Evolutionary conservation across 129 eudicot species (phyloP), one percentile per base, ranked within the genome.

Genomic region (Flaveria bidentis): DNA sequence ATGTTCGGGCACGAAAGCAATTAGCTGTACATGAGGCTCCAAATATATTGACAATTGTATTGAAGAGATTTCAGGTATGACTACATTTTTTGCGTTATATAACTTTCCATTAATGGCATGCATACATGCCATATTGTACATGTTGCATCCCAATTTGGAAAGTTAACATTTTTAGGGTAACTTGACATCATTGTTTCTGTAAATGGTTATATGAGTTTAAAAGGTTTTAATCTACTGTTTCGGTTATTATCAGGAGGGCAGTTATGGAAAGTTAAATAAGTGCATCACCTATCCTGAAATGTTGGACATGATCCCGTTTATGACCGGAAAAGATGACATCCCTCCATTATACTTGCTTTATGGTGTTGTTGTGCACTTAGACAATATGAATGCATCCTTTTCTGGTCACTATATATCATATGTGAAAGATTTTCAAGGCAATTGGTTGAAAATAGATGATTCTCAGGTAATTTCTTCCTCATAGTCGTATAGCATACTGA

Each of bases 281-380:
- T 88, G 88, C 71, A 86, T 93, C 67, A 82, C 89, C 5, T 93
- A 85, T 77, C 96, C 97, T 0, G 97, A 93, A 61, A 86, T 87
- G 91, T 81, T 93, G 86, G 93, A 93, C 67, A 90, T 93, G 97
- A 68, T 88, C 66, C 98, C 98, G 1, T 93, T 76, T 77, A 93
- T 93, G 98, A 91, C 96, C 1, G 98, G 98, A 65, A 87, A 81
- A 56, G 86, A 87, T 58, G 97, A 93, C 55, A 70, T 85, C 22
- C 97, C 98, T 82, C 98, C 98, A 25, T 87, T 91, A 15, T 93
- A 93, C 86, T 81, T 87, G 89, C 98, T 93, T 57, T 93, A 93
- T 73, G 98, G 86, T 36, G 93, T 91, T 53, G 97, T 93, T 22
- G 97, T 93, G 78, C 98, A 93, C 50, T 79, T 90, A 65, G 98